A percentile compares a stretch with the other conserved stretches of the same genome.
Evolutionary conservation across 768 basidiomycete genomes (phyloP).

Genomic region (Terana coerulea): DNA sequence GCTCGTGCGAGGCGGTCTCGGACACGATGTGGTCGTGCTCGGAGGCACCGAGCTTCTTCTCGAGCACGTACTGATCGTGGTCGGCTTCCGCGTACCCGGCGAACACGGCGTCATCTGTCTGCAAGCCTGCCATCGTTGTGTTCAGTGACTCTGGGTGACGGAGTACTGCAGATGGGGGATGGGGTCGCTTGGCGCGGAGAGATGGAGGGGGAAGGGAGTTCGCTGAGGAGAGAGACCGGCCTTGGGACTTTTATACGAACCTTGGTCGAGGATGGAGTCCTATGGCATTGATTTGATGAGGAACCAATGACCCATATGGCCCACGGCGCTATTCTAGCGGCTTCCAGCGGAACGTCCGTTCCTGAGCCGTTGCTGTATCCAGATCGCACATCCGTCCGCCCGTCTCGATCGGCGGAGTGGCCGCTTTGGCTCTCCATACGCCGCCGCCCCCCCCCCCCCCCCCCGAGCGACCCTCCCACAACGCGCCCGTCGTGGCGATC

Average conservation of each 20-base stretch:
- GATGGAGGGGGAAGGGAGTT: neutral
- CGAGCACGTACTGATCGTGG: slow-evolving; percentile 16
- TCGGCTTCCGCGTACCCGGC: slow-evolving; percentile 17
- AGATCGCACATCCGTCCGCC: neutral
- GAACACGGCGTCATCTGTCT: slow-evolving; percentile 14
- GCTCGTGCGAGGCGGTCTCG: slow-evolving; percentile 19
- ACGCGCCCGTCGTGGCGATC: too few species aligned
- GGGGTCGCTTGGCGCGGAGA: too few species aligned
- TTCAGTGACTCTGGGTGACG: neutral
- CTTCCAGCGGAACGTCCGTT: slow-evolving; percentile 4
- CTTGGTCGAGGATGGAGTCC: neutral
- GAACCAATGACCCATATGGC: slow-evolving; percentile 7
- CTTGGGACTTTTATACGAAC: slow-evolving; percentile 6
- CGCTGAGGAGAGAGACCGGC: slow-evolving; percentile 1
- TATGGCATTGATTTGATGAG: slow-evolving; percentile 3
- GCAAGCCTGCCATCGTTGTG: slow-evolving; percentile 15
- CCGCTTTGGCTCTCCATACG: neutral
- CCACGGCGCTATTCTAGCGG: slow-evolving; percentile 1
- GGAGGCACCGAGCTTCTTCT: slow-evolving; percentile 20
- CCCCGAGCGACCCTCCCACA: too few species aligned
- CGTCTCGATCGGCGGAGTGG: neutral
- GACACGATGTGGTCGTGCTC: slow-evolving; percentile 17
- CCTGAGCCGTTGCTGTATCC: slow-evolving; percentile 2
- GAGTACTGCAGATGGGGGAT: too few species aligned
- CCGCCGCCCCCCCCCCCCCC: too few species aligned